phyloP scores from a whole-genome alignment of 768 basidiomycete species.

The Kwoniella heveanensis region DNA sequence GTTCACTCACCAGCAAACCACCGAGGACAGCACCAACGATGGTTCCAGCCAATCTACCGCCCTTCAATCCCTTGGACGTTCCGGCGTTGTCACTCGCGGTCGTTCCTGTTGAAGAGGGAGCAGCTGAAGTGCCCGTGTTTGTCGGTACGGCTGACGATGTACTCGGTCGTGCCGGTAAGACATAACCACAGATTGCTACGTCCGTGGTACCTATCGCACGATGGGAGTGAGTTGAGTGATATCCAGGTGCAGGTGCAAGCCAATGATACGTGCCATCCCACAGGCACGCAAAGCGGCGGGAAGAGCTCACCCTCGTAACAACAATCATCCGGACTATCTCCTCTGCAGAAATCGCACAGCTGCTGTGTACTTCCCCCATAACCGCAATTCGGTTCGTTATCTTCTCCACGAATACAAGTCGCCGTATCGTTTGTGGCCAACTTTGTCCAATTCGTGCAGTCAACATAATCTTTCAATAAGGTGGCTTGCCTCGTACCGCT shows the following conservation, averaged over 20 bases:
- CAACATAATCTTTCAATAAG: slow-evolving; percentile 50
- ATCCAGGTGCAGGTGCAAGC: too few relatives aligned
- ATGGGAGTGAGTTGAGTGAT: neutral
- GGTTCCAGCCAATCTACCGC: slow-evolving; percentile 48
- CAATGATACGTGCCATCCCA: too few relatives aligned
- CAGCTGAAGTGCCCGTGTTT: slow-evolving; percentile 7
- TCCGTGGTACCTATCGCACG: slow-evolving; percentile 40
- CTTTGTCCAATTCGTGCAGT: slow-evolving; percentile 52
- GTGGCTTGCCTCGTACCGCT: slow-evolving; percentile 34
- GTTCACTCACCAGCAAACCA: slow-evolving; percentile 45
- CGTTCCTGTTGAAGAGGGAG: slow-evolving; percentile 17
- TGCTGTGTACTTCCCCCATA: slow-evolving; percentile 36
- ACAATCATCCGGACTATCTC: slow-evolving; percentile 43
- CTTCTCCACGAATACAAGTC: slow-evolving; percentile 45
- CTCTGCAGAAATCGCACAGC: slow-evolving; percentile 45
- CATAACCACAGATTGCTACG: slow-evolving; percentile 45
- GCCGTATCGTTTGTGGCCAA: slow-evolving; percentile 46
- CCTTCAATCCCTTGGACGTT: slow-evolving; percentile 23
- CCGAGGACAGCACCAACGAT: slow-evolving; percentile 51
- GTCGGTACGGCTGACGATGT: slow-evolving; percentile 12
- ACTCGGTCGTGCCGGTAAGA: slow-evolving; percentile 27
- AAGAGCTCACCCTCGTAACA: slow-evolving; percentile 43
- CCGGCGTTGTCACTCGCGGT: slow-evolving; percentile 16
- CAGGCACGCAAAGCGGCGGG: too few relatives aligned
- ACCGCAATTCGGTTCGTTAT: slow-evolving; percentile 52